Percentiles rank a stretch among this genome's conserved stretches.
These are phyloP conservation scores for Bryoglossum gracile DNA, from an alignment of 495 filamentous ascomycete species.

Conservation along the genomic window DNA sequence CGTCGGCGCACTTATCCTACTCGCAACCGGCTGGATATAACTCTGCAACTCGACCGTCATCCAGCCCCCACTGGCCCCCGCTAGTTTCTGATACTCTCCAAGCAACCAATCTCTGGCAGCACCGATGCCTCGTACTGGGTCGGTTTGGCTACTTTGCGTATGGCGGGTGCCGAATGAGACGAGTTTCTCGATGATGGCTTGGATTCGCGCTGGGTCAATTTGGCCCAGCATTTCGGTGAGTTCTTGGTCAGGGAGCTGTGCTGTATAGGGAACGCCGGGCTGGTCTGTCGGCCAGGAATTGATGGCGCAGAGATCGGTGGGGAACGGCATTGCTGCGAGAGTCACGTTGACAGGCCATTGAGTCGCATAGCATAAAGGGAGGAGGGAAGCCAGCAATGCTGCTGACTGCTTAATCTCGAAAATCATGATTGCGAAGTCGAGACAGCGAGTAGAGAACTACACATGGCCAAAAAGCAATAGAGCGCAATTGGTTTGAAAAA, in stretches of 20 bases:
- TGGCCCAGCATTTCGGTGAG: slow-evolving; percentile 34
- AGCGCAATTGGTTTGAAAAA: too few relatives aligned
- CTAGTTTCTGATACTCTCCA: slow-evolving; percentile 34
- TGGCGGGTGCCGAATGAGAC: slow-evolving; percentile 46
- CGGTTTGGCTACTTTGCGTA: slow-evolving; percentile 41
- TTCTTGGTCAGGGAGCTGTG: slow-evolving; percentile 39
- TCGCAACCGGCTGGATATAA: slow-evolving; percentile 37
- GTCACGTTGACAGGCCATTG: background rate
- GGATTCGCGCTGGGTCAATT: slow-evolving; percentile 35
- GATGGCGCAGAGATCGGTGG: slow-evolving; percentile 13
- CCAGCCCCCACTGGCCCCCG: slow-evolving; percentile 31
- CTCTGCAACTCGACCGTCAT: slow-evolving; percentile 37
- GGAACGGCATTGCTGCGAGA: slow-evolving; percentile 5
- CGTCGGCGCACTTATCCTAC: slow-evolving; percentile 38
- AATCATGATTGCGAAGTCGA: background rate
- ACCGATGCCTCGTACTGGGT: slow-evolving; percentile 41
- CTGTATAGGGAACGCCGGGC: slow-evolving; percentile 29
- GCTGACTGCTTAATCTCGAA: background rate
- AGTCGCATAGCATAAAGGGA: background rate
- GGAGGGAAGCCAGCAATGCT: background rate
- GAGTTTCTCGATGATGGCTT: slow-evolving; percentile 39
- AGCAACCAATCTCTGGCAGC: slow-evolving; percentile 47
- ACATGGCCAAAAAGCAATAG: too few relatives aligned
- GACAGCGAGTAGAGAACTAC: too few relatives aligned
- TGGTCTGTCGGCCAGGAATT: slow-evolving; percentile 6